Evolutionary conservation across 1,284 basidiomycete genomes (phyloP), one percentile per base, ranked within the genome.

Genomic region (Tausonia pullulans): DNA sequence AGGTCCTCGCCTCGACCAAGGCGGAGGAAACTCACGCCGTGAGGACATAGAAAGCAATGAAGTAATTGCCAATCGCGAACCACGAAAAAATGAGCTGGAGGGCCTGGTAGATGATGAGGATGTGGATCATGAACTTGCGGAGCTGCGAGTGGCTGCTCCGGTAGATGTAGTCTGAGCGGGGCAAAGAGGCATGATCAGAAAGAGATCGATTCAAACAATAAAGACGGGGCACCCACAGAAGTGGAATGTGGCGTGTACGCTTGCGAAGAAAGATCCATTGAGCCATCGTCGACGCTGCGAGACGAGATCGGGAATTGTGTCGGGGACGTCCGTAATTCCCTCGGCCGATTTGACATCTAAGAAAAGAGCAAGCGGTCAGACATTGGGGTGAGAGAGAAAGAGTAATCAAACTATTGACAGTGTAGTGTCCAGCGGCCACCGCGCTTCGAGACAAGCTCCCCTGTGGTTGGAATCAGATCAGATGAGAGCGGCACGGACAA

Each of bases 391-490:
- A 46, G 57, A 13, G 48, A 45, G 14, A 44, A 13, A 45, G 3
- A 27, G 57, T 2, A 50, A 5, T n/a, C 4, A 6, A 50, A 55
- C 54, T 57, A 77, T 93, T 96, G 71, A 99, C 95, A 99, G 78
- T 90, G 92, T 60, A 99, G 81, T 6, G 96, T 83, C 95, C 95
- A 99, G 70, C 84, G 84, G 3, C 84, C 85, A 69, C 91, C 89
- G 1, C 86, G 79, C 74, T 97, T 98, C 0, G 95, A 76, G 54
- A 98, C 86, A 39, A 99, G 83, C 75, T 98, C 95, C 72, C 27
- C 27, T 27, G 27, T 27, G 27, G 27, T 27, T 27, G 27, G 27
- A 27, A 27, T 27, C 27, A 27, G 27, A 27, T 27, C 27, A 27
- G 27, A 27, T 27, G 27, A 27, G 27, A 27, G 27, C 27, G 27